Percentiles rank a stretch among this genome's conserved stretches.
Conservation (phyloP, 108 stramenopile genomes). For the Pseudonitzschia multiseries region DNA sequence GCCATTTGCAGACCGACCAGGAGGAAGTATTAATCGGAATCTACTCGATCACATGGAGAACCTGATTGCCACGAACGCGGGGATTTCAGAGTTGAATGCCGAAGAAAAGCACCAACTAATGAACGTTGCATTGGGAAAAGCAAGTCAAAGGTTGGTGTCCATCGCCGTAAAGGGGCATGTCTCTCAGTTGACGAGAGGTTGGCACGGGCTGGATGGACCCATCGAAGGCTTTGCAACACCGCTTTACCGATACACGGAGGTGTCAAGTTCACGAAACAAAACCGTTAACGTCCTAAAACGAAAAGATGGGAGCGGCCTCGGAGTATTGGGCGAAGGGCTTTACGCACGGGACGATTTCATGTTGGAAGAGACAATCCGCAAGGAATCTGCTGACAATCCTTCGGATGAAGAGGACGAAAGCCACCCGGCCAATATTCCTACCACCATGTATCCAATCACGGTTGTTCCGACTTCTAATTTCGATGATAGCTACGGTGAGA, state of each 20-base stretch:
- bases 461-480: slow-evolving; percentile 27
- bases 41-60: slow-evolving; percentile 61
- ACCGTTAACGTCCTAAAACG: slow-evolving; percentile 59
- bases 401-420: slow-evolving; percentile 14
- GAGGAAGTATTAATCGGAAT: slow-evolving; percentile 44
- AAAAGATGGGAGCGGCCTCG: slow-evolving; percentile 50
- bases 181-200: slow-evolving; percentile 19
- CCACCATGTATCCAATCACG: slow-evolving; percentile 33
- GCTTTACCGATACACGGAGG: slow-evolving; percentile 72
- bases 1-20: slow-evolving; percentile 51
- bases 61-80: slow-evolving; percentile 65
- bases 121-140: slow-evolving; percentile 48
- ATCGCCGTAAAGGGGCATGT: slow-evolving; percentile 44
- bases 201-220: slow-evolving; percentile 37
- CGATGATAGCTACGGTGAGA: slow-evolving; percentile 22
- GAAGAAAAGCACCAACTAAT: slow-evolving; percentile 59
- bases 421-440: slow-evolving; percentile 26
- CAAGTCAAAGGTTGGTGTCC: slow-evolving; percentile 59
- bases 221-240: slow-evolving; percentile 47
- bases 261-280: slow-evolving; percentile 45
- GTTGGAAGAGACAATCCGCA: not conserved
- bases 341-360: slow-evolving; percentile 46
- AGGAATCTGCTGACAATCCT: not conserved
- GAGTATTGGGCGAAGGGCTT: slow-evolving; percentile 68
- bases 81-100: slow-evolving; percentile 57